Percentiles rank a stretch among this genome's conserved stretches.
Evolutionary conservation across 116 monocot genomes (phyloP).

Genomic region (Zostera marina): DNA sequence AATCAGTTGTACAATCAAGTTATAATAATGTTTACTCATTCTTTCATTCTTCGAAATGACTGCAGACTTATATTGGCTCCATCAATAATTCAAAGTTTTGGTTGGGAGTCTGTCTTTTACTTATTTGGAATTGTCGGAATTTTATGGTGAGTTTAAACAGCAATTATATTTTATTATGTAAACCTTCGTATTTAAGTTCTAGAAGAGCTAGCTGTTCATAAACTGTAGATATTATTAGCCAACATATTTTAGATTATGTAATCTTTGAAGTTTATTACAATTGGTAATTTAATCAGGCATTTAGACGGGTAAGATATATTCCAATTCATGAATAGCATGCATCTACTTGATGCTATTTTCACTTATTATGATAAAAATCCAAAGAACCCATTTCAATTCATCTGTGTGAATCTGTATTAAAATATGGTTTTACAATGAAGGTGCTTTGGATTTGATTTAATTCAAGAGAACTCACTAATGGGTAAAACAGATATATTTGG

Average conservation of each 20-base stretch:
- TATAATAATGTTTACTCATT: neutral
- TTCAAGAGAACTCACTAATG: slow-evolving; percentile 38
- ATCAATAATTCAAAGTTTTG: slow-evolving; percentile 70
- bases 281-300: no score
- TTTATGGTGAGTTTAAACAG: slow-evolving; percentile 50
- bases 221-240: no score
- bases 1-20: neutral
- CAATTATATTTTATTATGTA: neutral
- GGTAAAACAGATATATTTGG: slow-evolving; percentile 22
- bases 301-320: no score
- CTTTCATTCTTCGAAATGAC: neutral
- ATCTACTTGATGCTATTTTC: no score
- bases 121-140: slow-evolving; percentile 78
- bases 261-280: no score
- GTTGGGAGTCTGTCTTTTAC: slow-evolving; percentile 97
- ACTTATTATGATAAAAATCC: neutral
- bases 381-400: neutral
- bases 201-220: neutral
- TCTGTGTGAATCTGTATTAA: neutral
- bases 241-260: no score
- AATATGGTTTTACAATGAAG: slow-evolving; percentile 15
- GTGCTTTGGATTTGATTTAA: slow-evolving; percentile 76
- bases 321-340: no score
- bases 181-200: neutral
- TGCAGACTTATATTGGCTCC: slow-evolving; percentile 89